Evolutionary conservation across 768 basidiomycete species (phyloP).

Genomic region (Pleurotus tuber-regium): DNA sequence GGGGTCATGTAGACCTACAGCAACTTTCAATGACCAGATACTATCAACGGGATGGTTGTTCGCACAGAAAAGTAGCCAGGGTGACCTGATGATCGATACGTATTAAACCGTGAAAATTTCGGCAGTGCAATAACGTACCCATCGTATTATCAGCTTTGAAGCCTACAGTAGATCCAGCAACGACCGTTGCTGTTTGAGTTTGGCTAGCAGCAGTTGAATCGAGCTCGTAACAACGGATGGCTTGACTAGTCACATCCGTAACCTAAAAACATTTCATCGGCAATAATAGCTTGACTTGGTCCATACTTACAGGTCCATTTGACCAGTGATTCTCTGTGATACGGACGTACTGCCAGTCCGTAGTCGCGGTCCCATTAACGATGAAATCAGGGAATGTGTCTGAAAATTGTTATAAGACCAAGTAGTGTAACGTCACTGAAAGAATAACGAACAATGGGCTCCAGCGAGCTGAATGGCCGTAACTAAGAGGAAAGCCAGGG

Average conservation of each 20-base stretch:
- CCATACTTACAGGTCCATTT: conserved; percentile 25
- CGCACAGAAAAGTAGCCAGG: conserved; percentile 24
- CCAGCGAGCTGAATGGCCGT: conserved; percentile 10
- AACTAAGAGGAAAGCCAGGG: background rate
- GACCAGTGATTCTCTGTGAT: conserved; percentile 32
- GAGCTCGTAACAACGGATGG: conserved; percentile 33
- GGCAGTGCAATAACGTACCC: conserved; percentile 13
- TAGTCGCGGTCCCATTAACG: conserved; percentile 22
- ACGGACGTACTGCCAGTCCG: conserved; percentile 34
- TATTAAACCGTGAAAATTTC: background rate
- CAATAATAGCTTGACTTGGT: background rate
- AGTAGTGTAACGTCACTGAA: background rate
- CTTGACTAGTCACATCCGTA: conserved; percentile 31
- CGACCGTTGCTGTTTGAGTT: conserved; percentile 27
- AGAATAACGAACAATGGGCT: conserved; percentile 14
- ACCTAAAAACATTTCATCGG: conserved; percentile 21
- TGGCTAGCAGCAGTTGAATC: conserved; percentile 25
- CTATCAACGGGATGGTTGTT: background rate
- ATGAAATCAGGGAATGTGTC: conserved; percentile 31
- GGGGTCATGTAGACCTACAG: conserved; percentile 32
- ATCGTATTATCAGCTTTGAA: conserved; percentile 30
- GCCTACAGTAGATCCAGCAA: conserved; percentile 29
- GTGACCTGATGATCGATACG: conserved; percentile 14
- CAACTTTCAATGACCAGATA: conserved; percentile 17
- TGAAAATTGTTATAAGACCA: conserved; percentile 7